These are phyloP conservation scores for Rhynchospora pubera DNA, from an alignment of 176 grass and related monocot species.

Conservation along the genomic window DNA sequence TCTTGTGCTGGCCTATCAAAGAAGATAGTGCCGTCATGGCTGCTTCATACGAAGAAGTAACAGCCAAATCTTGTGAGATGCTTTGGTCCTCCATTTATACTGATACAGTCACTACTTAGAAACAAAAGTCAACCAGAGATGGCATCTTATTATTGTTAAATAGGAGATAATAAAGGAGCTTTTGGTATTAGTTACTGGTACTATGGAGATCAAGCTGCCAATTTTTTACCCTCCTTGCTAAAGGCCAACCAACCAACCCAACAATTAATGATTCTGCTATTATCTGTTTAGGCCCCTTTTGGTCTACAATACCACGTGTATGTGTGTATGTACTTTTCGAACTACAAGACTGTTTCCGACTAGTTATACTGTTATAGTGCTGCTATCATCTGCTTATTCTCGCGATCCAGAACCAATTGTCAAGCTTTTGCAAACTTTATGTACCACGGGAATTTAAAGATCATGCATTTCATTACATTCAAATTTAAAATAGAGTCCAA, in stretches of 20 bases:
- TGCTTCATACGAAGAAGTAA: slow-evolving; percentile 38
- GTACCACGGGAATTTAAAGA: not conserved
- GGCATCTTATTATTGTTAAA: not conserved
- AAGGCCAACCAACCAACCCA: not conserved
- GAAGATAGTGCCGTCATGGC: slow-evolving; percentile 41
- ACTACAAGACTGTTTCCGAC: not conserved
- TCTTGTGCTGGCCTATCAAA: slow-evolving; percentile 28
- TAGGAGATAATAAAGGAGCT: not conserved
- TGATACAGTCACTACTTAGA: not conserved
- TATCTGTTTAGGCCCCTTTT: too few relatives aligned
- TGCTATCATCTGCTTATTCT: not conserved
- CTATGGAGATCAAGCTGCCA: not conserved
- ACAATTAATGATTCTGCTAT: not conserved
- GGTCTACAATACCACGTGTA: not conserved
- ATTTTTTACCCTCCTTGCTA: not conserved
- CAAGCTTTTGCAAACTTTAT: not conserved
- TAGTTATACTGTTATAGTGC: not conserved
- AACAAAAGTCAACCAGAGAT: not conserved
- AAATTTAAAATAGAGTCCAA: not conserved
- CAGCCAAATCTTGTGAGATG: slow-evolving; percentile 3
- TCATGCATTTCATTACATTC: not conserved
- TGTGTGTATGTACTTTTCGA: not conserved
- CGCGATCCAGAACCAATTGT: not conserved
- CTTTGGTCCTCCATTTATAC: slow-evolving; percentile 25
- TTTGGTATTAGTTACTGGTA: not conserved